Percentiles rank a stretch among this genome's conserved stretches.
These are phyloP conservation scores for Penicillium sumatraense DNA, from an alignment of 2,329 filamentous ascomycete genomes.

Conservation along the genomic window DNA sequence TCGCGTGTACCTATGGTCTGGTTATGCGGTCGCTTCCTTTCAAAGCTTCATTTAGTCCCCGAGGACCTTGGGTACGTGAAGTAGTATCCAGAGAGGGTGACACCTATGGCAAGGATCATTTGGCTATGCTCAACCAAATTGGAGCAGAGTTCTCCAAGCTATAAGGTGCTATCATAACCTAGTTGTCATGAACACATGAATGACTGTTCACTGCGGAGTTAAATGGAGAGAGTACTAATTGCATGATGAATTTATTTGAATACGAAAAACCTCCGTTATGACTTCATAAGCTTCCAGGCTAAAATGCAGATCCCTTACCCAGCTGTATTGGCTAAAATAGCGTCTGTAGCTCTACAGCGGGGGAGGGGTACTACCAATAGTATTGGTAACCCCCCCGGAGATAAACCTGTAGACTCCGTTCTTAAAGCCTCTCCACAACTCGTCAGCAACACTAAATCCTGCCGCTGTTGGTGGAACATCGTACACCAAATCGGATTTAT, in stretches of 20 bases:
- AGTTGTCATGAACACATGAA: too few species aligned
- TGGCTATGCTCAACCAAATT: background rate
- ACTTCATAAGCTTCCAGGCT: background rate
- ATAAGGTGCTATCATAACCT: too few species aligned
- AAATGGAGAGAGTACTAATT: too few species aligned
- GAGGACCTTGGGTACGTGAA: conserved; percentile 16
- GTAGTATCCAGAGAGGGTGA: background rate
- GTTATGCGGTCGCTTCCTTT: conserved; percentile 21
- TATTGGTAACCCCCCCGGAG: too few species aligned
- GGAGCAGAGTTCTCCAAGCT: background rate
- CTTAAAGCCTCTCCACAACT: background rate
- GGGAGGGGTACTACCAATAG: conserved; percentile 1
- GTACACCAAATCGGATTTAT: background rate
- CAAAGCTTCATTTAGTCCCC: conserved; percentile 18
- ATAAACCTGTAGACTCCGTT: background rate
- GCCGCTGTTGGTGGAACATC: background rate
- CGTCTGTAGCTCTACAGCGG: background rate
- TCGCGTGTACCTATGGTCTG: conserved; percentile 16
- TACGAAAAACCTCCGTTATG: background rate
- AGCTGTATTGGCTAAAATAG: background rate
- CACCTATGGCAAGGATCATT: background rate
- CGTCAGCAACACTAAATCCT: background rate
- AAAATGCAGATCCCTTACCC: background rate
- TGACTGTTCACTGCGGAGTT: too few species aligned
- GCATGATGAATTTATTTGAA: too few species aligned